These are phyloP conservation scores for Phylloporus sp. DNA, from an alignment of 768 basidiomycete species.

Conservation along the genomic window DNA sequence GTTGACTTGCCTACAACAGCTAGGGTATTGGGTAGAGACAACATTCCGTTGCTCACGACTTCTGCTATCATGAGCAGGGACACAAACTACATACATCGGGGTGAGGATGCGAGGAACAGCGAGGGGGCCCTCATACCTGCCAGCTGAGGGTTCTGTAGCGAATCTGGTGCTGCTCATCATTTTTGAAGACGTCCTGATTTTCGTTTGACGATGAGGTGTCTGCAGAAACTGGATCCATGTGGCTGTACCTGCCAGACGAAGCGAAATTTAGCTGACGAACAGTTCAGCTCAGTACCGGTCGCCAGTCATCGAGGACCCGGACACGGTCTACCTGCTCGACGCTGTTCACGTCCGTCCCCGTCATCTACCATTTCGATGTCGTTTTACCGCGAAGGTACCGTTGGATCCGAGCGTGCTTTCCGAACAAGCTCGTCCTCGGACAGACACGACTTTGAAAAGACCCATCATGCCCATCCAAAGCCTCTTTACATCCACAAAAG, in stretches of 20 bases:
- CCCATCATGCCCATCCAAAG: conserved; percentile 12
- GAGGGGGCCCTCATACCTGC: background rate
- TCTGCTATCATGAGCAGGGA: no score
- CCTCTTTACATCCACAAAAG: conserved; percentile 24
- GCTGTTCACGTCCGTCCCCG: background rate
- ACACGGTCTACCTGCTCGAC: background rate
- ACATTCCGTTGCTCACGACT: no score
- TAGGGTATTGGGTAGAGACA: background rate
- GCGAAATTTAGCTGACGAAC: background rate
- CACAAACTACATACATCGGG: no score
- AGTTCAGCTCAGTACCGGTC: background rate
- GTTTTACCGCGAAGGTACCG: conserved; percentile 7
- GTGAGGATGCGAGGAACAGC: no score
- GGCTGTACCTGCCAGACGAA: conserved; percentile 1
- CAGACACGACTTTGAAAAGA: conserved; percentile 44
- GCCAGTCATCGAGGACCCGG: background rate
- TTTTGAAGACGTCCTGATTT: conserved; percentile 36
- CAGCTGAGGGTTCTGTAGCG: background rate
- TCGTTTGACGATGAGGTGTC: no score
- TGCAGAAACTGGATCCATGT: no score
- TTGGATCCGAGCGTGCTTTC: conserved; percentile 36
- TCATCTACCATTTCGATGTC: conserved; percentile 16
- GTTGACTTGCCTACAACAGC: background rate
- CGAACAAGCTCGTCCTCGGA: conserved; percentile 57
- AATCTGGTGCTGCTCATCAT: conserved; percentile 31